Evolutionary conservation across 2,329 filamentous ascomycete species (phyloP).

Genomic region (Metarhizium anisopliae): DNA sequence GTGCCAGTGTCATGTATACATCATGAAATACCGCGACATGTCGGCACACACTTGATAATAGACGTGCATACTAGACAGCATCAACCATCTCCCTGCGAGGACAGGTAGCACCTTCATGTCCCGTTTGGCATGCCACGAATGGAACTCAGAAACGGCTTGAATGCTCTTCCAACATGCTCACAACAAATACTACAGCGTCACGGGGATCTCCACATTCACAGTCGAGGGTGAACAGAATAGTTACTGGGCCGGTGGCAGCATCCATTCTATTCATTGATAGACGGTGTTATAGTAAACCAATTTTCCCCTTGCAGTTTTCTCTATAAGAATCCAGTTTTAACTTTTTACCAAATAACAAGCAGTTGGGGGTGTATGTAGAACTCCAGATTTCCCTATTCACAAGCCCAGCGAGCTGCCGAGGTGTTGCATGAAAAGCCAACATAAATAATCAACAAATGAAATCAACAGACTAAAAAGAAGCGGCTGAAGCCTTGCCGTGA

Average conservation of each 20-base stretch:
- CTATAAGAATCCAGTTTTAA: slow-evolving; percentile 5
- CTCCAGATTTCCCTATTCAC: slow-evolving; percentile 3
- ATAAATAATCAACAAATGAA: not conserved
- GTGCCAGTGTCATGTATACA: too few relatives aligned
- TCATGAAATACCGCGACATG: too few relatives aligned
- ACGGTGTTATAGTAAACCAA: not conserved
- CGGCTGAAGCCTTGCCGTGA: not conserved
- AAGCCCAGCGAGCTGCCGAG: not conserved
- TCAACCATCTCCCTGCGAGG: too few relatives aligned
- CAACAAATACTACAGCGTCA: too few relatives aligned
- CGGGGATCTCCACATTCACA: too few relatives aligned
- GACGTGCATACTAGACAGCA: too few relatives aligned
- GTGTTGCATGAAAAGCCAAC: not conserved
- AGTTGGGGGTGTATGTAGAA: slow-evolving; percentile 2
- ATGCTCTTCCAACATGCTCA: too few relatives aligned
- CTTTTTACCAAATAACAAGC: slow-evolving; percentile 6
- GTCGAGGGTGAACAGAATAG: not conserved
- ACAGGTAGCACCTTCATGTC: too few relatives aligned
- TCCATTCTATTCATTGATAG: slow-evolving; percentile 9
- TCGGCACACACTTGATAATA: too few relatives aligned
- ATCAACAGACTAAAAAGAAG: not conserved
- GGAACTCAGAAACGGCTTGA: too few relatives aligned
- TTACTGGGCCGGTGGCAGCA: slow-evolving; percentile 7
- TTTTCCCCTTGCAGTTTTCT: slow-evolving; percentile 2
- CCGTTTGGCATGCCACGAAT: too few relatives aligned